Evolutionary conservation across 345 rosid genomes (phyloP), one percentile per base, ranked within the genome.

Genomic region (Turritis glabra): DNA sequence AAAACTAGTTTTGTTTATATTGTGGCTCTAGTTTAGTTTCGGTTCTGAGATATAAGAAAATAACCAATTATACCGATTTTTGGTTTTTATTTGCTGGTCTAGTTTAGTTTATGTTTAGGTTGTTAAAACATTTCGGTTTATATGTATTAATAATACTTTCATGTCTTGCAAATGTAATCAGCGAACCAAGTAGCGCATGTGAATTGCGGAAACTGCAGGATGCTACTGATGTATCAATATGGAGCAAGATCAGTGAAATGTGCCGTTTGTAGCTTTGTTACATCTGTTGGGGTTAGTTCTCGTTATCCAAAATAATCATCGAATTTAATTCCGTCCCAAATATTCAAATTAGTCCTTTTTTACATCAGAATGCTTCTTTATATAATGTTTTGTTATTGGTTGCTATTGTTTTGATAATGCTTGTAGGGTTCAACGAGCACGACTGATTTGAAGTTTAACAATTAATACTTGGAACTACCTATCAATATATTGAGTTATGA

Each of bases 121-220:
- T 53, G 23, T 43, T 53, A 8, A n/a, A 47, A 7, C 30, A 47
- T 12, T 19, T 22, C 21, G 8, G 15, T 29, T 40, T 11, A 54
- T 32, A 5, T 7, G 25, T 57, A 57, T 44, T 13, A 3, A 6
- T 21, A 56, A 26, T 3, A 43, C n/a, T 51, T 5, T 63, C 0
- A 14, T 52, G 23, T 27, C 26, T 58, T 75, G 56, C 53, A 58
- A 51, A 33, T 71, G 9, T 54, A 55, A 68, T 75, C 93, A 91
- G 98, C 93, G 58, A 94, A 94, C 77, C 98, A 94, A 48, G 93
- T 94, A 69, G 98, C 98, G 2, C 96, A 94, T 10, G 97, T 95
- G 71, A 90, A 85, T 50, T 95, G 99, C 32, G 97, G 97, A 75
- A 95, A 79, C 79, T 95, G 99, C 88, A 89, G 87, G 81, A 89